These are phyloP conservation scores for Haplosporangium sp. DNA, from an alignment of 371 early-diverging fungal genomes.

Conservation along the genomic window DNA sequence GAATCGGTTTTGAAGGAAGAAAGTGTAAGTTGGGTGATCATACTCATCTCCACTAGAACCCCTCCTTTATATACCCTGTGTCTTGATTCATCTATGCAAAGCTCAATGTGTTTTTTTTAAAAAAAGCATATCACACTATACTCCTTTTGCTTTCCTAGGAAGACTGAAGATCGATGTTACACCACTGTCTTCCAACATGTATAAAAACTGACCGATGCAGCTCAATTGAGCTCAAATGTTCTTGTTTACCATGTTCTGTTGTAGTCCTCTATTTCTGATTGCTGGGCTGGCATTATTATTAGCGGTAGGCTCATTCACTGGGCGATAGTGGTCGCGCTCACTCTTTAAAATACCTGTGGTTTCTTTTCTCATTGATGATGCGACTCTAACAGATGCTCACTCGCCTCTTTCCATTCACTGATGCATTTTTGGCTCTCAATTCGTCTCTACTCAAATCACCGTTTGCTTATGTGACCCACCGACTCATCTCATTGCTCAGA, in stretches of 20 bases:
- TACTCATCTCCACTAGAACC: no score
- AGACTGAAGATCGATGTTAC: neutral
- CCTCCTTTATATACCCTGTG: neutral
- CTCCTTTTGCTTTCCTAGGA: neutral
- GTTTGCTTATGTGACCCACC: conserved; percentile 23
- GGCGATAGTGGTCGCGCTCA: neutral
- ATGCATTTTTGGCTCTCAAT: neutral
- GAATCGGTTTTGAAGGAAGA: no score
- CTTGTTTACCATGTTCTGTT: neutral
- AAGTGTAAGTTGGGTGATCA: no score
- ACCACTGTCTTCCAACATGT: neutral
- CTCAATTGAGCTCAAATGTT: neutral
- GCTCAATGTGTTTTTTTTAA: neutral
- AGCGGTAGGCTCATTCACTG: conserved; percentile 11
- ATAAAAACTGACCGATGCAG: neutral
- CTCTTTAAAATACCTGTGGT: no score
- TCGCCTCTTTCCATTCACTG: neutral
- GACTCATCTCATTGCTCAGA: neutral
- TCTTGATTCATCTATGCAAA: neutral
- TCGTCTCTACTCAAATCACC: conserved; percentile 10
- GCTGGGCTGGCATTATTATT: neutral
- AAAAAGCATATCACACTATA: neutral
- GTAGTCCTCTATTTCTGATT: neutral
- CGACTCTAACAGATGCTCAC: no score
- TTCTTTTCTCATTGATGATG: no score